Percentiles rank a stretch among this genome's conserved stretches.
These are phyloP conservation scores for Colletotrichum sp. DNA, from an alignment of 2,329 filamentous ascomycete species.

Conservation along the genomic window DNA sequence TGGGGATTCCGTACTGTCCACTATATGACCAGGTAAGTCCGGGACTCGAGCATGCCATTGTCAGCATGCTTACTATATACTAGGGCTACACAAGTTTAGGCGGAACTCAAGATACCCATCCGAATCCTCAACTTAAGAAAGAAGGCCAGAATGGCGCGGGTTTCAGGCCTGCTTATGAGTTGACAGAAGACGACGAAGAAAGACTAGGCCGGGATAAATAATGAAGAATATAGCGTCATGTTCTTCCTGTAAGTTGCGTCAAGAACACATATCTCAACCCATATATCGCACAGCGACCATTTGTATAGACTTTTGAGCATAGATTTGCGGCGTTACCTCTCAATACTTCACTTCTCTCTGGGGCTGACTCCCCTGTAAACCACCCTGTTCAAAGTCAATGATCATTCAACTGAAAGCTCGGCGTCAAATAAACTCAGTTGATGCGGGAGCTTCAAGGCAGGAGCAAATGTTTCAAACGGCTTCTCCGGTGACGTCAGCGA, in stretches of 20 bases:
- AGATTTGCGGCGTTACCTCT: not conserved
- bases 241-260: not conserved
- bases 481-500: not conserved
- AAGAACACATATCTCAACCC: not conserved
- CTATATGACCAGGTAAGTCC: constrained; percentile 71
- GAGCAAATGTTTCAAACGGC: not conserved
- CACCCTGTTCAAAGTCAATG: not conserved
- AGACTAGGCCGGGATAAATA: constrained; percentile 73
- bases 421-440: not conserved
- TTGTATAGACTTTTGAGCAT: constrained; percentile 7
- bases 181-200: constrained; percentile 78
- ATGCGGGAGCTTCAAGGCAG: not conserved
- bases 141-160: constrained; percentile 33
- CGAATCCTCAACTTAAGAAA: constrained; percentile 76
- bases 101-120: constrained; percentile 85
- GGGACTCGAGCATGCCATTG: rapidly evolving
- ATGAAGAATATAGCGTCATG: not conserved
- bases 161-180: constrained; percentile 78
- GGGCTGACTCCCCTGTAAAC: not conserved
- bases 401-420: not conserved
- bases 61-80: not conserved
- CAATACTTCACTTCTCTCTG: not conserved
- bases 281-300: not conserved
- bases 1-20: constrained; percentile 82
- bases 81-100: constrained; percentile 90